A percentile compares a stretch with the other conserved stretches of the same genome.
phyloP scores from a whole-genome alignment of 1,284 basidiomycete species.

The Veloporphyrellus conicus region DNA sequence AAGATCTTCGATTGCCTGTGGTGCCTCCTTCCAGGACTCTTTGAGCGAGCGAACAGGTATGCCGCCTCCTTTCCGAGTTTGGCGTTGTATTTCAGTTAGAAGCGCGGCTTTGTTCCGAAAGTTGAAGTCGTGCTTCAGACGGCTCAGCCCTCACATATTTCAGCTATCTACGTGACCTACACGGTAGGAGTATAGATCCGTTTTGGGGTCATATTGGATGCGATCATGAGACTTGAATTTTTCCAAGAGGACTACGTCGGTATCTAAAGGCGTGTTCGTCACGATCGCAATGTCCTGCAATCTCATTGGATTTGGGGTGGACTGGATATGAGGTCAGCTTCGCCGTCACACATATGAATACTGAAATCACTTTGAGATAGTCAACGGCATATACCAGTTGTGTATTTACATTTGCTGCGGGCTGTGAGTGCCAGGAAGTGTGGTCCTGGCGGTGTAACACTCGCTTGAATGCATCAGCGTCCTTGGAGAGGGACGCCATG shows the following conservation, averaged over 20 bases:
- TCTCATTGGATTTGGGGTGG: constrained; percentile 74
- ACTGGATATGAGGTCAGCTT: constrained; percentile 37
- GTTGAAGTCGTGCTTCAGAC: constrained; percentile 74
- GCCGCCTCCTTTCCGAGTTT: constrained; percentile 74
- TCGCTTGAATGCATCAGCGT: constrained; percentile 63
- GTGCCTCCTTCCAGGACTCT: constrained; percentile 87
- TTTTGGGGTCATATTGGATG: constrained; percentile 75
- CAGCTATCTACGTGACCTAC: constrained; percentile 35
- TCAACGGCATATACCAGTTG: constrained; percentile 83
- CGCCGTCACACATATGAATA: constrained; percentile 3
- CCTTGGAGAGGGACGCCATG: constrained; percentile 63
- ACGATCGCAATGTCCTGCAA: constrained; percentile 81
- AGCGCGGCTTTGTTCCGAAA: constrained; percentile 80
- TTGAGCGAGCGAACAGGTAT: constrained; percentile 81
- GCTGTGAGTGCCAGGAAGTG: constrained; percentile 79
- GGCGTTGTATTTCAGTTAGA: constrained; percentile 75
- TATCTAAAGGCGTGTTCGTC: constrained; percentile 70
- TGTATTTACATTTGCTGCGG: constrained; percentile 78
- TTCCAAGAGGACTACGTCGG: constrained; percentile 66
- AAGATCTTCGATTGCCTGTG: constrained; percentile 76
- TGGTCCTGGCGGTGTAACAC: constrained; percentile 60
- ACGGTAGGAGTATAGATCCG: constrained; percentile 80
- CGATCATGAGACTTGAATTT: constrained; percentile 79
- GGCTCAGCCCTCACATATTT: constrained; percentile 5
- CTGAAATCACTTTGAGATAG: constrained; percentile 60